These are phyloP conservation scores for Bipolaris gigantea DNA, from an alignment of 2,329 filamentous ascomycete species.

Conservation along the genomic window DNA sequence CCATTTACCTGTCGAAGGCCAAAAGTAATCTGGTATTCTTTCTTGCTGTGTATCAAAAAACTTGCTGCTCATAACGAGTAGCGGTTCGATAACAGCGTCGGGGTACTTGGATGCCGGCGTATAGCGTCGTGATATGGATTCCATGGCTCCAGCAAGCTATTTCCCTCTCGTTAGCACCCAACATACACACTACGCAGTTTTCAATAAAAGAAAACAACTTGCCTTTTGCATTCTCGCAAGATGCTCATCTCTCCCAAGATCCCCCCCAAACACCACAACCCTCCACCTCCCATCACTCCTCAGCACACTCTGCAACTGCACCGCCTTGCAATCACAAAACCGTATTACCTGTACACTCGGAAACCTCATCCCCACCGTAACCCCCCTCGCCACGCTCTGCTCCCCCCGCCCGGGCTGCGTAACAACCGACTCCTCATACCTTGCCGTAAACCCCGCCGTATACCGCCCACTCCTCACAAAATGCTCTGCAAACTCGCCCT, in stretches of 20 bases:
- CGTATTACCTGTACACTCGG: constrained; percentile 62
- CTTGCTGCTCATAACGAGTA: constrained; percentile 57
- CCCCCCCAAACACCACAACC: constrained; percentile 54
- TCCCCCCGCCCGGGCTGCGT: constrained; percentile 40
- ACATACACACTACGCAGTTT: neutral
- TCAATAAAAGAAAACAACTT: constrained; percentile 6
- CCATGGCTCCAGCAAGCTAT: constrained; percentile 27
- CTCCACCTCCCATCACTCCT: constrained; percentile 58
- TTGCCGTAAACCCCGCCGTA: constrained; percentile 61
- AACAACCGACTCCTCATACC: constrained; percentile 57
- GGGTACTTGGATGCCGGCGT: constrained; percentile 50
- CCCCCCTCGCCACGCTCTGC: constrained; percentile 42
- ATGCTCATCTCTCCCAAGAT: constrained; percentile 39
- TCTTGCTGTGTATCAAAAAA: constrained; percentile 55
- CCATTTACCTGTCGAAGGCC: constrained; percentile 59
- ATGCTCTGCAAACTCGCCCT: constrained; percentile 57
- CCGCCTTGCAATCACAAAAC: constrained; percentile 60
- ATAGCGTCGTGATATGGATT: constrained; percentile 44
- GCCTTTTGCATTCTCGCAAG: constrained; percentile 46
- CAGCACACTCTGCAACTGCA: constrained; percentile 56
- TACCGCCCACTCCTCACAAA: constrained; percentile 62
- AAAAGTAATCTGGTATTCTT: constrained; percentile 60
- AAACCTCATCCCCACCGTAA: constrained; percentile 53
- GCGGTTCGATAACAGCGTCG: constrained; percentile 60
- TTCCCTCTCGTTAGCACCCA: neutral